phyloP scores from a whole-genome alignment of 1,139 yeast genomes.

The Kluyveromyces marxianus region DNA sequence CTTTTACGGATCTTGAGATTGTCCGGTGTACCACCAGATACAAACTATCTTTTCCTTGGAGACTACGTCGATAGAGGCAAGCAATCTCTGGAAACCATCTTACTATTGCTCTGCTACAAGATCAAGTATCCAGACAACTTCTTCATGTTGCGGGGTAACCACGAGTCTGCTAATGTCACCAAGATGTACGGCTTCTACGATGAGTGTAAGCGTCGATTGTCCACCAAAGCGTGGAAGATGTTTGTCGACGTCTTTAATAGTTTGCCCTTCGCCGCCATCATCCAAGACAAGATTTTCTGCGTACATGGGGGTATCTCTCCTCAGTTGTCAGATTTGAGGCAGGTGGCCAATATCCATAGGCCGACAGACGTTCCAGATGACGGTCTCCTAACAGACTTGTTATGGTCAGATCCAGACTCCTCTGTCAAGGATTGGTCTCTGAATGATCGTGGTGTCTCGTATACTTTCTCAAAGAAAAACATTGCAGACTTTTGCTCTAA shows the following conservation, averaged over 20 bases:
- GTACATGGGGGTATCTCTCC: constrained; percentile 90
- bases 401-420: constrained; percentile 86
- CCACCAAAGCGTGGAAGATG: constrained; percentile 64
- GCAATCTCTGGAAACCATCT: constrained; percentile 72
- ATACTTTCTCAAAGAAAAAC: constrained; percentile 67
- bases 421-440: constrained; percentile 64
- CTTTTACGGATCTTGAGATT: constrained; percentile 63
- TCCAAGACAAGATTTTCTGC: constrained; percentile 78
- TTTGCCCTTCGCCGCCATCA: constrained; percentile 79
- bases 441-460: constrained; percentile 83
- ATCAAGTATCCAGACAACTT: constrained; percentile 78
- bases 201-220: constrained; percentile 72
- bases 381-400: constrained; percentile 71
- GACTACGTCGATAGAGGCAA: constrained; percentile 86
- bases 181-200: constrained; percentile 84
- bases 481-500: constrained; percentile 62
- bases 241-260: constrained; percentile 81
- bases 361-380: constrained; percentile 86
- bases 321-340: constrained; percentile 53
- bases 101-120: constrained; percentile 64
- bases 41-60: constrained; percentile 73
- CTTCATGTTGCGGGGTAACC: constrained; percentile 78
- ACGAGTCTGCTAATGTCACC: constrained; percentile 77
- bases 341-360: constrained; percentile 61
- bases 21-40: constrained; percentile 74